Evolutionary conservation across 2,329 filamentous ascomycete genomes (phyloP).

Genomic region (Fusarium pseudocircinatum): DNA sequence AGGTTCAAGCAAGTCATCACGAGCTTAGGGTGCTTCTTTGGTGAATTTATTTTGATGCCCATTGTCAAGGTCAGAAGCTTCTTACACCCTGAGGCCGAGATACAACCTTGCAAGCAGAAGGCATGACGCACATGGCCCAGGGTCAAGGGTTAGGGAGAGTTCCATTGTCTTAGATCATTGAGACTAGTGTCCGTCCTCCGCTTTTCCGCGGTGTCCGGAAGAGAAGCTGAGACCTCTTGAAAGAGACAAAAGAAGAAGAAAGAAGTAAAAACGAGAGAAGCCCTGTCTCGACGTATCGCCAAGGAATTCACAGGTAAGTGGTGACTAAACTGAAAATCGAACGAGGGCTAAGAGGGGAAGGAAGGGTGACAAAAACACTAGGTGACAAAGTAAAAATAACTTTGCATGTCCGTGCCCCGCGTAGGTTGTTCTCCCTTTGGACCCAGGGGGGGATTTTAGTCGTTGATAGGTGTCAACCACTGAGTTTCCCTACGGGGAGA

Average conservation of each 20-base stretch:
- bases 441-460: constrained; percentile 1
- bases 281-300: neutral
- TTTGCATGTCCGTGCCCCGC: constrained; percentile 38
- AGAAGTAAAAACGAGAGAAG: neutral
- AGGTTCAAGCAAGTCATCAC: neutral
- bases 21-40: neutral
- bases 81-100: constrained; percentile 14
- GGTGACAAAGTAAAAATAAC: constrained; percentile 47
- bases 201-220: constrained; percentile 12
- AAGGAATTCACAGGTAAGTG: constrained; percentile 8
- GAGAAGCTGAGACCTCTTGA: constrained; percentile 3
- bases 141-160: constrained; percentile 1
- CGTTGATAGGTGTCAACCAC: constrained; percentile 1
- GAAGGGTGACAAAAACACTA: constrained; percentile 40
- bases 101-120: constrained; percentile 13
- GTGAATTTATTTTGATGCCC: neutral
- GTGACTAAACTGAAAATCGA: constrained; percentile 11
- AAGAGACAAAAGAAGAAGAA: constrained; percentile 7
- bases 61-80: neutral
- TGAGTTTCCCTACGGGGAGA: neutral
- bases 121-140: constrained; percentile 37
- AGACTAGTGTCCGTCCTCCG: constrained; percentile 20
- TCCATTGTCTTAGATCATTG: constrained; percentile 21
- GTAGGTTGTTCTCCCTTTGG: no score
- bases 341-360: neutral